A percentile compares a stretch with the other conserved stretches of the same genome.
phyloP scores from a whole-genome alignment of 495 filamentous ascomycete species.

The Lasiosphaeria ovina region DNA sequence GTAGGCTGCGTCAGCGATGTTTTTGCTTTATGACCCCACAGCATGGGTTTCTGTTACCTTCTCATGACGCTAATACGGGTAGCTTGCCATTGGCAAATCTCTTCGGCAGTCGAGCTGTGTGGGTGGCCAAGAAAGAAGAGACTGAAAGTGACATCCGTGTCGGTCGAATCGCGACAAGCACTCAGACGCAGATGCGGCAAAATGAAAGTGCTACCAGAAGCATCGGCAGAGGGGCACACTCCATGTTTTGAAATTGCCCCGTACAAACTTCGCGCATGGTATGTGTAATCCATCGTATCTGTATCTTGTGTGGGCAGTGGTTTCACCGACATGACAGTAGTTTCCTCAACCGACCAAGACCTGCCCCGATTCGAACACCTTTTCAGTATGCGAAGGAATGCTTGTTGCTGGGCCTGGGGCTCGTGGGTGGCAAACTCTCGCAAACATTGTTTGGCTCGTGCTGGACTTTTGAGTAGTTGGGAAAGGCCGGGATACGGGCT shows the following conservation, averaged over 20 bases:
- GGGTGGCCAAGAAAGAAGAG: slow-evolving; percentile 10
- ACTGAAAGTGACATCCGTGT: background rate
- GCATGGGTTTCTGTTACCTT: background rate
- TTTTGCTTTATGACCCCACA: background rate
- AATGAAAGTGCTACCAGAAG: background rate
- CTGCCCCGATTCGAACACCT: background rate
- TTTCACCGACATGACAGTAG: background rate
- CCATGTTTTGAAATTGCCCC: background rate
- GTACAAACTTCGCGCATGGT: background rate
- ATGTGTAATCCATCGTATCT: background rate
- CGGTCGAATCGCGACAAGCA: background rate
- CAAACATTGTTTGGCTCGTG: background rate
- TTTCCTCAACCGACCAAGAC: background rate
- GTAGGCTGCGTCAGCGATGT: background rate
- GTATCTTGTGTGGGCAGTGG: background rate
- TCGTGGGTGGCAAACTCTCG: slow-evolving; percentile 1
- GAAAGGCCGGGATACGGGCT: slow-evolving; percentile 1
- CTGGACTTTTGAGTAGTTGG: background rate
- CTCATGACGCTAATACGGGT: background rate
- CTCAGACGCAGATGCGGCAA: background rate
- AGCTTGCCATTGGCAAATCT: background rate
- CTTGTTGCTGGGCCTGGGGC: background rate
- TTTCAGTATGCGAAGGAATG: background rate
- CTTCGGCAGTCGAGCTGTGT: background rate
- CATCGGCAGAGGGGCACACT: background rate